Conservation (phyloP, 306 rosid species). For the Sophora flavescens region DNA sequence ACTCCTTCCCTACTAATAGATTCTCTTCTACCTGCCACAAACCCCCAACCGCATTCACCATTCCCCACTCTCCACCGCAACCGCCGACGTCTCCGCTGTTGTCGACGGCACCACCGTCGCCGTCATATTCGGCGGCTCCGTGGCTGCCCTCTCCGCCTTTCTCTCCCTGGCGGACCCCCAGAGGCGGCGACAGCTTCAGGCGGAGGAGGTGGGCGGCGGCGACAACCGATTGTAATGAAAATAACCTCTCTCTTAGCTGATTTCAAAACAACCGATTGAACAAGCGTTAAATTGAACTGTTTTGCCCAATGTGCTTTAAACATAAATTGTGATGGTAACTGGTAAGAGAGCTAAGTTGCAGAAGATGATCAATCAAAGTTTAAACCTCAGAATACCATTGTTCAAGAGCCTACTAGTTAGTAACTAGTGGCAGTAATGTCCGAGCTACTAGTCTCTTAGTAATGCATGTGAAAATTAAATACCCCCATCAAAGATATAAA, state of each 20-base stretch:
- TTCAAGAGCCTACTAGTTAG: no score
- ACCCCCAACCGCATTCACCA: constrained; percentile 54
- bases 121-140: constrained; percentile 74
- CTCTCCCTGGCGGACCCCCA: constrained; percentile 87
- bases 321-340: not conserved
- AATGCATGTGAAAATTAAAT: no score
- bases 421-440: no score
- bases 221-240: constrained; percentile 66
- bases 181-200: constrained; percentile 74
- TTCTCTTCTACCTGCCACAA: constrained; percentile 47
- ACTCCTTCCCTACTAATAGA: constrained; percentile 23
- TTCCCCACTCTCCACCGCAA: constrained; percentile 71
- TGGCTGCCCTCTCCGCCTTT: constrained; percentile 75
- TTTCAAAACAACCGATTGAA: no score
- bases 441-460: no score
- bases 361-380: not conserved
- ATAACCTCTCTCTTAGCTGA: no score
- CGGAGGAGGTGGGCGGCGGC: constrained; percentile 92
- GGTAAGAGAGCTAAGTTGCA: not conserved
- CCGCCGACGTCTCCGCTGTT: constrained; percentile 61
- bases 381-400: no score
- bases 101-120: constrained; percentile 79
- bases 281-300: no score
- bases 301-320: no score
- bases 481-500: no score